A percentile compares a stretch with the other conserved stretches of the same genome.
phyloP scores from a whole-genome alignment of 148 eudicot species.

The Fagopyrum esculentum region DNA sequence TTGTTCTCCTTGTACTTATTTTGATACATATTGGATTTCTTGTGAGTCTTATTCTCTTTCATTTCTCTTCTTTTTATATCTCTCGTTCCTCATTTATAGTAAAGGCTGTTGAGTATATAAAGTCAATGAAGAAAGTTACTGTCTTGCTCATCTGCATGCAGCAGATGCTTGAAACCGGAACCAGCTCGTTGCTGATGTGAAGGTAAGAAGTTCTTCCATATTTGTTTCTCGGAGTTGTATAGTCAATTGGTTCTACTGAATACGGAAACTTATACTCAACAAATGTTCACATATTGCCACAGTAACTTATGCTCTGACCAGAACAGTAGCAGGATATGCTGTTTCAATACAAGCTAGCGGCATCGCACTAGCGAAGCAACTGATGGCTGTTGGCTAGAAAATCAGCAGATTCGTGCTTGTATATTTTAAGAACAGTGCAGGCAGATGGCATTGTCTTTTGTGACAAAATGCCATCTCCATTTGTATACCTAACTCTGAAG shows the following conservation, averaged over 20 bases:
- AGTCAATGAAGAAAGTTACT: neutral
- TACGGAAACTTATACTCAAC: neutral
- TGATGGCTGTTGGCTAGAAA: neutral
- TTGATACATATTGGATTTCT: neutral
- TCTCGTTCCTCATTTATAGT: neutral
- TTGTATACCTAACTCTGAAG: neutral
- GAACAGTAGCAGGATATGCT: neutral
- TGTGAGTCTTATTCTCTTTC: neutral
- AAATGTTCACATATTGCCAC: neutral
- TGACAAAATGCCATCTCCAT: neutral
- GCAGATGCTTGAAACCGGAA: conserved; percentile 1
- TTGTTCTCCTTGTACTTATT: neutral
- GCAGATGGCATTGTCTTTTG: neutral
- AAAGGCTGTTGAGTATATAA: neutral
- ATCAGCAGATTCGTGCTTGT: neutral
- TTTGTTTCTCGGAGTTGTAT: neutral
- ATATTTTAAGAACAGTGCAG: neutral
- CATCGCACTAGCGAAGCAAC: neutral
- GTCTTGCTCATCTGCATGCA: conserved; percentile 2
- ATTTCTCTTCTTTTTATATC: neutral
- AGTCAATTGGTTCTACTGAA: too few species aligned
- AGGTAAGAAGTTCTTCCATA: conserved; percentile 1
- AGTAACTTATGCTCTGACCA: neutral
- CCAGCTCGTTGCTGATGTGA: neutral
- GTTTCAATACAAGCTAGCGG: neutral